A percentile compares a stretch with the other conserved stretches of the same genome.
Evolutionary conservation across 495 filamentous ascomycete species (phyloP).

Genomic region (Jackrogersella minutella): DNA sequence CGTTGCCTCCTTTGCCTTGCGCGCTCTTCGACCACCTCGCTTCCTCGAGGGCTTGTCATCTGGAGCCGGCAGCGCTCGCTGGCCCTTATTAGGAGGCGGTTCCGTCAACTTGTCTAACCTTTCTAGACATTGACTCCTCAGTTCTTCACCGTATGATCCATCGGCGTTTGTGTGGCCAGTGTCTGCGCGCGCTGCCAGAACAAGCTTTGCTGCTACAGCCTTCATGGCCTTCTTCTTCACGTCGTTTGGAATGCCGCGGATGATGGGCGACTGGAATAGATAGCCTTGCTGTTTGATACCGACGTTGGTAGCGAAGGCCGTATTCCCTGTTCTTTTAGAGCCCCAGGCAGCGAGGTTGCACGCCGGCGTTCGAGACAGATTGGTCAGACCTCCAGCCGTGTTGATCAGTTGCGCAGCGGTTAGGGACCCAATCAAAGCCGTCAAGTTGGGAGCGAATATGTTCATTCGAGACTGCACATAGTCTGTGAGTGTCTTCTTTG

Average conservation of each 20-base stretch:
- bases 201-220: slow-evolving; percentile 91
- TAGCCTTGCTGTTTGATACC: slow-evolving; percentile 93
- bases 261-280: slow-evolving; percentile 88
- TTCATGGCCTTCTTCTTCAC: slow-evolving; percentile 95
- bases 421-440: slow-evolving; percentile 90
- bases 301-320: slow-evolving; percentile 92
- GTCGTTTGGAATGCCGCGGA: slow-evolving; percentile 82
- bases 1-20: slow-evolving; percentile 95
- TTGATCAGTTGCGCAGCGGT: slow-evolving; percentile 97
- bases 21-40: slow-evolving; percentile 87
- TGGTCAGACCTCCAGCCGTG: slow-evolving; percentile 85
- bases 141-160: slow-evolving; percentile 83
- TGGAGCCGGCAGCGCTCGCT: slow-evolving; percentile 87
- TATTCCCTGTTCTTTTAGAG: slow-evolving; percentile 80
- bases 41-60: slow-evolving; percentile 96
- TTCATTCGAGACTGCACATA: slow-evolving; percentile 98
- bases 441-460: slow-evolving; percentile 93
- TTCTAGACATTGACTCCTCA: slow-evolving; percentile 82
- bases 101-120: slow-evolving; percentile 94
- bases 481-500: slow-evolving; percentile 86
- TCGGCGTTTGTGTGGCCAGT: slow-evolving; percentile 83
- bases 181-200: slow-evolving; percentile 89
- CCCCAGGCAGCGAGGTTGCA: slow-evolving; percentile 93
- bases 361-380: slow-evolving; percentile 88
- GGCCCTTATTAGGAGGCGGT: slow-evolving; percentile 89